These are phyloP conservation scores for Gentiana straminea DNA, from an alignment of 257 asterid species.

Conservation along the genomic window DNA sequence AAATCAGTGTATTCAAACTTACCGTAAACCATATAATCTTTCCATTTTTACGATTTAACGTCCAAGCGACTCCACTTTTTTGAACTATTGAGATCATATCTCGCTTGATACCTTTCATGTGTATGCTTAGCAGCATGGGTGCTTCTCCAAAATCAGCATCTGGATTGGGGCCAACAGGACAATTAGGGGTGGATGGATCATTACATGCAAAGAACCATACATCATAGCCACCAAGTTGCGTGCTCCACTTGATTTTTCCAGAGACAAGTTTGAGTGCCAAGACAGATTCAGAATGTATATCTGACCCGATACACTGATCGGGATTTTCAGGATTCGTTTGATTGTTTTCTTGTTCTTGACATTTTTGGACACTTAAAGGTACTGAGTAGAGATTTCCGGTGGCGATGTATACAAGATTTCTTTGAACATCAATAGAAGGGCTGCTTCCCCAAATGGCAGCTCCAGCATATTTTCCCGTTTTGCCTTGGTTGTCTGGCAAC, in stretches of 20 bases:
- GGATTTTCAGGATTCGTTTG: conserved; percentile 20
- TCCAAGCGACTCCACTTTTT: conserved; percentile 38
- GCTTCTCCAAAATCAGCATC: conserved; percentile 40
- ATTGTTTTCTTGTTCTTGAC: conserved; percentile 31
- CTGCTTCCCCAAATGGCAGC: conserved; percentile 55
- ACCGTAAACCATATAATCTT: conserved; percentile 28
- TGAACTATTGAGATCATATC: conserved; percentile 31
- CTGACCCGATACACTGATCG: conserved; percentile 22
- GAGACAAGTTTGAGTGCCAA: conserved; percentile 24
- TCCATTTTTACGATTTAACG: conserved; percentile 25
- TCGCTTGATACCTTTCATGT: conserved; percentile 1
- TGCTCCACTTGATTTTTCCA: conserved; percentile 25
- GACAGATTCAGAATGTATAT: conserved; percentile 23
- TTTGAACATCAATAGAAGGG: conserved; percentile 27
- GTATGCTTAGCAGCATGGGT: conserved; percentile 27
- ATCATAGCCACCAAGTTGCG: conserved; percentile 39
- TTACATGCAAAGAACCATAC: conserved; percentile 20
- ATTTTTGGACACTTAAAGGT: conserved; percentile 22
- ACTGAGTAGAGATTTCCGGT: conserved; percentile 47
- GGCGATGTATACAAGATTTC: conserved; percentile 37
- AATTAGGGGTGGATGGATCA: conserved; percentile 12
- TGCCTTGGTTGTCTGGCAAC: conserved; percentile 30
- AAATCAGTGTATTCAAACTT: background rate
- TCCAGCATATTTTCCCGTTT: conserved; percentile 30
- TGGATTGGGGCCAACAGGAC: conserved; percentile 30